phyloP scores from a whole-genome alignment of 345 rosid species.

The Luvunga scandens region DNA sequence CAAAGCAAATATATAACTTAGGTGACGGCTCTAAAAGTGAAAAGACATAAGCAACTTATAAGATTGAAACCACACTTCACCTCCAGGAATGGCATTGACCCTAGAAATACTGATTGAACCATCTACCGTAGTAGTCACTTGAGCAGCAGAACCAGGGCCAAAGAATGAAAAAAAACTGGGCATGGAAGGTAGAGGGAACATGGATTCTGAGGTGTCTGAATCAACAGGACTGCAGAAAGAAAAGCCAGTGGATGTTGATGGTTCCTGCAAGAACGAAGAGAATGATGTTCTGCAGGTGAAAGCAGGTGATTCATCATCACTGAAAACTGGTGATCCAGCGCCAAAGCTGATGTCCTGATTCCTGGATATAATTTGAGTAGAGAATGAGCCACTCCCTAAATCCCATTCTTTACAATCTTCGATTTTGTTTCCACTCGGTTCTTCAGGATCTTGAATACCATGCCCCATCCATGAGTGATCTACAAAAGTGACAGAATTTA shows the following conservation, averaged over 20 bases:
- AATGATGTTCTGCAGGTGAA: conserved; percentile 47
- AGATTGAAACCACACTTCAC: conserved; percentile 28
- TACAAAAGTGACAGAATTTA: conserved; percentile 16
- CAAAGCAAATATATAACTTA: background rate
- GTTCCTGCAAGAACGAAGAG: conserved; percentile 39
- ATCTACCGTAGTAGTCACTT: conserved; percentile 17
- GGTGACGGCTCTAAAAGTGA: background rate
- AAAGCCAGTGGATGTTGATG: conserved; percentile 44
- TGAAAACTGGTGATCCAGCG: conserved; percentile 27
- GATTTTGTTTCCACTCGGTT: conserved; percentile 8
- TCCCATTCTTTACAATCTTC: conserved; percentile 33
- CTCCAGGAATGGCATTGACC: conserved; percentile 25
- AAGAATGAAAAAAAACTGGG: conserved; percentile 69
- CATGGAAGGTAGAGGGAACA: conserved; percentile 45
- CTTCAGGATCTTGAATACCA: conserved; percentile 19
- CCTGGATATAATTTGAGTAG: conserved; percentile 33
- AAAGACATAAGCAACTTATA: background rate
- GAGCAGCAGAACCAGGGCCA: conserved; percentile 32
- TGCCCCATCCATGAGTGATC: conserved; percentile 57
- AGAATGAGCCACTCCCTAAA: conserved; percentile 32
- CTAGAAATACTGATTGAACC: conserved; percentile 12
- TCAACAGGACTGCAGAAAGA: conserved; percentile 33
- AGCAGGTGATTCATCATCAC: conserved; percentile 39
- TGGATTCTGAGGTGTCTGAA: conserved; percentile 33
- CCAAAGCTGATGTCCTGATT: conserved; percentile 68